These are phyloP conservation scores for Gremmenia infestans DNA, from an alignment of 2,329 filamentous ascomycete species.

Conservation along the genomic window DNA sequence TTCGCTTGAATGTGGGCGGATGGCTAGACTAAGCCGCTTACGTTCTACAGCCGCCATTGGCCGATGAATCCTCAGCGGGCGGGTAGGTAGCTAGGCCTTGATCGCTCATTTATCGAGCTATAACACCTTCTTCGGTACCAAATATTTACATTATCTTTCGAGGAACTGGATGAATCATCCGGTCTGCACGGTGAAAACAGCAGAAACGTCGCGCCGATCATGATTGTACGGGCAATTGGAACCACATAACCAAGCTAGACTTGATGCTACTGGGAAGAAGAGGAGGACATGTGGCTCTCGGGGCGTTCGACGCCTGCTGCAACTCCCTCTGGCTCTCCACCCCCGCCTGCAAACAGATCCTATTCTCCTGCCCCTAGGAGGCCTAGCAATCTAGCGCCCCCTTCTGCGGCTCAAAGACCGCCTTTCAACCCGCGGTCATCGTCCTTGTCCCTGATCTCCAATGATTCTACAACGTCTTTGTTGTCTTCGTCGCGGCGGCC, in stretches of 20 bases:
- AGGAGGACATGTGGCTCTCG: conserved; percentile 71
- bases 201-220: not conserved
- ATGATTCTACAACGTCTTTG: conserved; percentile 72
- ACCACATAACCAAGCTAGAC: not conserved
- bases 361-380: conserved; percentile 68
- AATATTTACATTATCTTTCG: too few species aligned
- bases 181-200: not conserved
- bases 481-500: conserved; percentile 57
- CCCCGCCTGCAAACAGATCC: conserved; percentile 59
- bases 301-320: conserved; percentile 52
- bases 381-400: conserved; percentile 63
- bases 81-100: not conserved
- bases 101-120: not conserved
- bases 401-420: conserved; percentile 62
- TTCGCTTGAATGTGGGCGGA: not conserved
- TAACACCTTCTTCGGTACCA: not conserved
- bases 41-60: not conserved
- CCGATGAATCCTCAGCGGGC: not conserved
- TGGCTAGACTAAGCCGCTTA: not conserved
- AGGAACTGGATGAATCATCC: not conserved
- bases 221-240: conserved; percentile 2
- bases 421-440: conserved; percentile 68
- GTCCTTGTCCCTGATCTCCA: conserved; percentile 70
- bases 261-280: conserved; percentile 2
- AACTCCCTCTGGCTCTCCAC: conserved; percentile 46